Conservation (phyloP, 2,329 filamentous ascomycete species). For the Fusarium goolgardi region DNA sequence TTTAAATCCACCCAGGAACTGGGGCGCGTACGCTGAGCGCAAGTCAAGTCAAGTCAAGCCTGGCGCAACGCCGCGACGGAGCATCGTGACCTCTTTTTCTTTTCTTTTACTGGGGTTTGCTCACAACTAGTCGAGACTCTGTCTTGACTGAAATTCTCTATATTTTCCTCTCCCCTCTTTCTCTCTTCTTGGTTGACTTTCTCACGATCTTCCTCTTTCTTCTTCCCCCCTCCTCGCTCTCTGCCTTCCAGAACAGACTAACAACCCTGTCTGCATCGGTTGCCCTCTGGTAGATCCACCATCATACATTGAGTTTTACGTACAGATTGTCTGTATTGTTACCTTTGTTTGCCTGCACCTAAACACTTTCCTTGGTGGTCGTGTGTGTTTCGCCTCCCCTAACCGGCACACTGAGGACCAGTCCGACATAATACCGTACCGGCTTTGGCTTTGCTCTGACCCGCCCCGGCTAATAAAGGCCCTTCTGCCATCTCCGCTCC, state of each 20-base stretch:
- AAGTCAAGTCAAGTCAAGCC: slow-evolving; percentile 27
- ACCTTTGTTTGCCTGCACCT: slow-evolving; percentile 32
- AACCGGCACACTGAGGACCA: slow-evolving; percentile 41
- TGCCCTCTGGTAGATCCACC: slow-evolving; percentile 50
- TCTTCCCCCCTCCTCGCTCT: slow-evolving; percentile 6
- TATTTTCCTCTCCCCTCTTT: slow-evolving; percentile 24
- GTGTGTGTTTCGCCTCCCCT: slow-evolving; percentile 37
- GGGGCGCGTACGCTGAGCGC: slow-evolving; percentile 39
- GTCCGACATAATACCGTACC: slow-evolving; percentile 44
- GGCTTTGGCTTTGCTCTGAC: slow-evolving; percentile 28
- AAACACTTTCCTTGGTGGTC: slow-evolving; percentile 23
- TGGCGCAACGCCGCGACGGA: slow-evolving; percentile 47
- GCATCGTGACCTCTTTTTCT: slow-evolving; percentile 47
- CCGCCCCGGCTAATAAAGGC: slow-evolving; percentile 42
- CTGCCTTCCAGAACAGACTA: slow-evolving; percentile 14
- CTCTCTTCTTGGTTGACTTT: slow-evolving; percentile 12
- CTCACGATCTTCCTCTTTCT: slow-evolving; percentile 22
- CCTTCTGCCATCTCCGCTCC: slow-evolving; percentile 34
- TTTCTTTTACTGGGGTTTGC: slow-evolving; percentile 38
- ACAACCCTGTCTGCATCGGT: slow-evolving; percentile 47
- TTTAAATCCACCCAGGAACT: slow-evolving; percentile 44
- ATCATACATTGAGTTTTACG: slow-evolving; percentile 52
- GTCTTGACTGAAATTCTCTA: slow-evolving; percentile 22
- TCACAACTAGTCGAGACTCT: slow-evolving; percentile 30
- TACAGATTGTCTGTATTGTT: slow-evolving; percentile 43